Percentiles rank a stretch among this genome's conserved stretches.
Evolutionary conservation across 2,329 filamentous ascomycete genomes (phyloP).

Genomic region (Colletotrichum spaethianum): DNA sequence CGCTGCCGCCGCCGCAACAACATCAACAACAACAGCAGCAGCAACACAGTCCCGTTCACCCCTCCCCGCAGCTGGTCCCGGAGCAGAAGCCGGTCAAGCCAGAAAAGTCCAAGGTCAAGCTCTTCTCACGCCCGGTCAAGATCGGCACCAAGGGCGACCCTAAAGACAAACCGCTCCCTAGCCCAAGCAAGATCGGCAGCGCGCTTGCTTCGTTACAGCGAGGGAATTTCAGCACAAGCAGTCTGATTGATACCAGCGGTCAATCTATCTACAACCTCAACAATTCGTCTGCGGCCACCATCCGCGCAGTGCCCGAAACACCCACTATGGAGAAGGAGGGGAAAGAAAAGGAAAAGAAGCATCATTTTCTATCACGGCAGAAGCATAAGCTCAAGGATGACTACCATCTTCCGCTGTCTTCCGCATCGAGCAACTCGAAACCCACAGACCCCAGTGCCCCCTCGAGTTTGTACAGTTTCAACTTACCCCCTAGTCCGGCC

Average conservation of each 20-base stretch:
- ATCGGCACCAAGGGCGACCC: constrained; percentile 79
- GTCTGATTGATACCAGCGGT: constrained; percentile 72
- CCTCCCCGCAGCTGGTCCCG: constrained; percentile 54
- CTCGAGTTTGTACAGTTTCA: constrained; percentile 84
- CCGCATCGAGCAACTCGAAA: constrained; percentile 81
- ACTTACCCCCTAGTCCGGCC: constrained; percentile 79
- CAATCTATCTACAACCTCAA: constrained; percentile 79
- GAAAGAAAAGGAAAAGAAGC: constrained; percentile 83
- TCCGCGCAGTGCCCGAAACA: constrained; percentile 72
- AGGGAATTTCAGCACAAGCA: constrained; percentile 79
- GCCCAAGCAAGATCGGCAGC: constrained; percentile 79
- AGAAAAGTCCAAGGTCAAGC: constrained; percentile 84
- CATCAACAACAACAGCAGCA: constrained; percentile 47
- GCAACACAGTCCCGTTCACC: constrained; percentile 53
- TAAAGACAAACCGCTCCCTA: constrained; percentile 78
- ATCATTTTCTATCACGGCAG: constrained; percentile 84
- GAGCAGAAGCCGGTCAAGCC: constrained; percentile 71
- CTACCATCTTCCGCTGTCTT: constrained; percentile 79
- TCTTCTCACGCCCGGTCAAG: constrained; percentile 84
- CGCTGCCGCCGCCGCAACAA: constrained; percentile 17
- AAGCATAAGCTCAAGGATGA: constrained; percentile 86
- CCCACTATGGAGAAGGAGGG: constrained; percentile 61
- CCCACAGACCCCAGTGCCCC: constrained; percentile 83
- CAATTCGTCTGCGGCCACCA: constrained; percentile 84
- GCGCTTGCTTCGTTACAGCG: constrained; percentile 76